Conservation (phyloP, 352 stramenopile species). For the Pseudoperonospora humuli region DNA sequence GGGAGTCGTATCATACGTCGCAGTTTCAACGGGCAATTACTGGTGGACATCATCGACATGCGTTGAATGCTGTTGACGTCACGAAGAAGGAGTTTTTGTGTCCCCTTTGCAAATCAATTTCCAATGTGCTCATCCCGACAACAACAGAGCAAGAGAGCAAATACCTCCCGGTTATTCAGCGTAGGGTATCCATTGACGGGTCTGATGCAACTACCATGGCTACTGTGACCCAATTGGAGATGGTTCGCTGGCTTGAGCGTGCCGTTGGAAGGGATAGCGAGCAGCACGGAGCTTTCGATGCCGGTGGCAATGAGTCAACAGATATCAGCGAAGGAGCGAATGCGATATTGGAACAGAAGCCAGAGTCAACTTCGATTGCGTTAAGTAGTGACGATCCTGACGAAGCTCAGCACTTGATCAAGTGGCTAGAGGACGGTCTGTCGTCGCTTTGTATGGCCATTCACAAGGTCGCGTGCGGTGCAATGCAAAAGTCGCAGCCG, state of each 20-base stretch:
- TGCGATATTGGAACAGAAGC: conserved; percentile 29
- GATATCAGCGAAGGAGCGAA: conserved; percentile 18
- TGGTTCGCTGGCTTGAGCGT: conserved; percentile 43
- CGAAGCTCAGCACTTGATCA: conserved; percentile 27
- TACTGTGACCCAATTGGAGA: conserved; percentile 19
- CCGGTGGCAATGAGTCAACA: conserved; percentile 5
- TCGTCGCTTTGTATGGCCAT: conserved; percentile 79
- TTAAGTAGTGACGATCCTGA: conserved; percentile 7
- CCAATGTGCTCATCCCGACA: conserved; percentile 92
- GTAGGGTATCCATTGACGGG: conserved; percentile 12
- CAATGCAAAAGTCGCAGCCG: conserved; percentile 76
- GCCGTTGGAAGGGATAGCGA: conserved; percentile 15
- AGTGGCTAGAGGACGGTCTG: conserved; percentile 61
- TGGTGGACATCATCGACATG: conserved; percentile 89
- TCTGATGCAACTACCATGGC: conserved; percentile 7
- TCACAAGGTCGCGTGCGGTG: conserved; percentile 73
- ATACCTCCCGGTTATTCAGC: conserved; percentile 21
- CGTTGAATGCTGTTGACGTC: conserved; percentile 91
- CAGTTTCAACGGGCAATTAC: conserved; percentile 90
- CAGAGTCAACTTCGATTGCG: conserved; percentile 6
- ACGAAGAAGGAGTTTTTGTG: conserved; percentile 96
- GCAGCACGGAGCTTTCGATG: neutral
- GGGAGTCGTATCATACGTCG: conserved; percentile 92
- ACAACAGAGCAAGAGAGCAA: conserved; percentile 46
- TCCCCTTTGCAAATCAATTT: conserved; percentile 96